Evolutionary conservation across 129 eudicot species (phyloP), one percentile per base, ranked within the genome.

Genomic region (Calendula officinalis): DNA sequence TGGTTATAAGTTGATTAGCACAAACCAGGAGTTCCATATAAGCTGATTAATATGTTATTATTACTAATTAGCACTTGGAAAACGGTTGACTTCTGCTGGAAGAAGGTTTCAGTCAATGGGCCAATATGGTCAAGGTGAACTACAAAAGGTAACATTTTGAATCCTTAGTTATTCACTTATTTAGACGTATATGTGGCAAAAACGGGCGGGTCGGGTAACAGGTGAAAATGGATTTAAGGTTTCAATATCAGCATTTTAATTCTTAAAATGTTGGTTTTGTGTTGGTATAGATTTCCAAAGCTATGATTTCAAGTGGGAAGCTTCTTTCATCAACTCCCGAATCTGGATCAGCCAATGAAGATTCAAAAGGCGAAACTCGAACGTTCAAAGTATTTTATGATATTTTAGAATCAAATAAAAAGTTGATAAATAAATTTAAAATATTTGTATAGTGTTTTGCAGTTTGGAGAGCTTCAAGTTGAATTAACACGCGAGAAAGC

Each of bases 31-130:
- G 17, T 59, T 72, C 45, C 42, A 40, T 62, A 30, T 48, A 50
- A 65, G 67, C 65, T 74, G 60, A 65, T 48, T 40, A 30, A 61
- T 56, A 14, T 78, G 38, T 78, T 64, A 5, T 64, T 79, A 4
- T 68, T 78, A 66, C 60, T 78, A 68, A 77, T 69, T 80, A 91
- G 98, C 98, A 48, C 67, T 91, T 13, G 98, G 98, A 41, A 91
- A 65, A 73, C 90, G 95, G 56, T 77, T 91, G 84, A 62, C 82
- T 41, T 77, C 86, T 62, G 92, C 98, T 76, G 95, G 94, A 80
- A 83, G 96, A 47, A 85, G 96, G 82, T 91, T 91, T 80, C 96
- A 91, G 63, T 79, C 91, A 43, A 91, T 85, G 96, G 98, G 98
- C 12, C 89, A 85, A 76, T 88, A 91, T 69, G 91, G 96, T 64